Conservation (phyloP, 495 filamentous ascomycete genomes). For the Pyrenopolyporus hunteri region DNA sequence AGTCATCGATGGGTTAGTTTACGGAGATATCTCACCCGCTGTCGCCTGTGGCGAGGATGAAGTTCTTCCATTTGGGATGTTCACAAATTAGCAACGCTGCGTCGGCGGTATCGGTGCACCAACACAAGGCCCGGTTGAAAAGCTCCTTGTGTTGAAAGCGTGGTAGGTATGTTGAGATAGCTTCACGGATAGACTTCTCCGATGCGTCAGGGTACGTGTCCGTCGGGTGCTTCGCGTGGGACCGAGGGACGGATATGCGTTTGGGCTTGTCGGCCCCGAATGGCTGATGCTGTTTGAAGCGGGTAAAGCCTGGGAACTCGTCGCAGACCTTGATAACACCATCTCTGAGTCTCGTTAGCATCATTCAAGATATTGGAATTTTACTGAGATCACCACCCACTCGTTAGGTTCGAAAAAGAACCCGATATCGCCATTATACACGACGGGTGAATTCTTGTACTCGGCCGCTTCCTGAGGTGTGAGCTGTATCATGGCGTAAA, state of each 20-base stretch:
- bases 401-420: conserved; percentile 66
- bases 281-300: conserved; percentile 49
- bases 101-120: conserved; percentile 62
- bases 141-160: conserved; percentile 53
- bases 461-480: conserved; percentile 55
- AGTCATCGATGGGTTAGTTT: neutral
- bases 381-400: conserved; percentile 34
- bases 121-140: conserved; percentile 59
- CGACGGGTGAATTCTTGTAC: conserved; percentile 58
- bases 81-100: conserved; percentile 44
- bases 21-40: conserved; percentile 36
- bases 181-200: conserved; percentile 50
- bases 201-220: conserved; percentile 54
- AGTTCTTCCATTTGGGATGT: conserved; percentile 38
- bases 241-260: conserved; percentile 41
- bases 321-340: conserved; percentile 38
- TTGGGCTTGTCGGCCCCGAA: conserved; percentile 61
- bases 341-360: conserved; percentile 17
- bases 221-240: conserved; percentile 42
- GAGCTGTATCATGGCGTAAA: conserved; percentile 60
- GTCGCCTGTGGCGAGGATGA: conserved; percentile 39
- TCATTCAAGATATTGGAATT: conserved; percentile 44
- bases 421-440: conserved; percentile 59
- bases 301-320: conserved; percentile 39
- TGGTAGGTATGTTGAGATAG: conserved; percentile 57